Percentiles rank a stretch among this genome's conserved stretches.
phyloP scores from a whole-genome alignment of 345 rosid species.

The Eucalyptus pauciflora region DNA sequence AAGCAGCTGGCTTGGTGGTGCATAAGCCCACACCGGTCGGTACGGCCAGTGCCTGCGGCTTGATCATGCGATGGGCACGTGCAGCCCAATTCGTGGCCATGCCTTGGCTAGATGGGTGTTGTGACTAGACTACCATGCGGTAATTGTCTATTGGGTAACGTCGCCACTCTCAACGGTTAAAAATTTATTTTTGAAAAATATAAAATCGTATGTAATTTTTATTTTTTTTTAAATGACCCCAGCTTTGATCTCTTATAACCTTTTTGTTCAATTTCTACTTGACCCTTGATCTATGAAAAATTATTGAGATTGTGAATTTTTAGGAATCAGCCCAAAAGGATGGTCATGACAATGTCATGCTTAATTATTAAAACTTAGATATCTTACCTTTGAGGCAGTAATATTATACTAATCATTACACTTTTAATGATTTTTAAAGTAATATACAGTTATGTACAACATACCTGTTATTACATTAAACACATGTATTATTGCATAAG shows the following conservation, averaged over 20 bases:
- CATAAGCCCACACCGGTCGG: not conserved
- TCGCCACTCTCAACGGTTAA: not conserved
- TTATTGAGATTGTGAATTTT: not conserved
- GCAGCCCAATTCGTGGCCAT: not conserved
- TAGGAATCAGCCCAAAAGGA: not conserved
- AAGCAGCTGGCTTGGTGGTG: not conserved
- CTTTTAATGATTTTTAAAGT: not conserved
- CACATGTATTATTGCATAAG: not conserved
- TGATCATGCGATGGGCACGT: not conserved
- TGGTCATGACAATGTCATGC: not conserved
- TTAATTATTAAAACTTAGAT: not conserved
- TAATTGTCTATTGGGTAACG: not conserved
- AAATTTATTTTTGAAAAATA: not conserved
- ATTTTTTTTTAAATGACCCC: not conserved
- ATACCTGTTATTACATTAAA: not conserved
- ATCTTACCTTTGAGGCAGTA: not conserved
- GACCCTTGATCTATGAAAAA: not conserved
- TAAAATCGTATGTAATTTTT: not conserved
- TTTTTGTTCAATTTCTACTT: not conserved
- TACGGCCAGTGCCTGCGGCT: not conserved
- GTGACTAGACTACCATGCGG: not conserved
- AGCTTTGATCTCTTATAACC: not conserved
- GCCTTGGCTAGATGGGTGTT: not conserved
- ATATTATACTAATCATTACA: not conserved
- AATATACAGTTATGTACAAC: not conserved